Evolutionary conservation across 257 asterid genomes (phyloP).

Genomic region (Eucommia ulmoides): DNA sequence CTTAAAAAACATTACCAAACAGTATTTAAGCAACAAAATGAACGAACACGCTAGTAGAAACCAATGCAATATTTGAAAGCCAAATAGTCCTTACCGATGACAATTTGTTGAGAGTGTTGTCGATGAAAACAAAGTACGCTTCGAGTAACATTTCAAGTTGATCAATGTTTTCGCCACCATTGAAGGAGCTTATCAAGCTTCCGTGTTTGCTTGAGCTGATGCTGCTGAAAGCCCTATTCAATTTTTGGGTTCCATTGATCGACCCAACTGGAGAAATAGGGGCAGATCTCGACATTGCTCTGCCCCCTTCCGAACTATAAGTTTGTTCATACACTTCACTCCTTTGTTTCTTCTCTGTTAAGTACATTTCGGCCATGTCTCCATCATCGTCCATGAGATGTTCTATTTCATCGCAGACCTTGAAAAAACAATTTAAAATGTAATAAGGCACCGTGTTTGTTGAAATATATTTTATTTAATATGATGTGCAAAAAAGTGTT

Average conservation of each 20-base stretch:
- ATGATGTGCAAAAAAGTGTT: no score
- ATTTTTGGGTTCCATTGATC: conserved; percentile 30
- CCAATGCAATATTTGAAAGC: no score
- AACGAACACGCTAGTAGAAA: no score
- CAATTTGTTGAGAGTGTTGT: conserved; percentile 78
- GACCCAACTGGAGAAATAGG: conserved; percentile 87
- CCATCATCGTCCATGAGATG: conserved; percentile 98
- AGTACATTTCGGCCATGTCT: conserved; percentile 99
- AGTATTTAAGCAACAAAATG: background rate
- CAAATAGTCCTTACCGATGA: conserved; percentile 48
- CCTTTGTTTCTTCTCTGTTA: conserved; percentile 88
- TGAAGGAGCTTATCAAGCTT: conserved; percentile 65
- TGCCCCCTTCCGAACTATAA: conserved; percentile 19
- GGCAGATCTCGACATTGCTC: conserved; percentile 43
- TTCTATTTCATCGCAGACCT: conserved; percentile 95
- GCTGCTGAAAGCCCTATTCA: conserved; percentile 81
- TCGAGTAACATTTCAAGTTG: conserved; percentile 98
- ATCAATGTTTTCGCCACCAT: conserved; percentile 64
- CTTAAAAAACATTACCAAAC: background rate
- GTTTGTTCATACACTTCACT: conserved; percentile 36
- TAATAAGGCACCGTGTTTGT: no score
- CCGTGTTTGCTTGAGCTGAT: conserved; percentile 70
- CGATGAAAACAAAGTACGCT: conserved; percentile 80
- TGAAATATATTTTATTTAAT: no score
- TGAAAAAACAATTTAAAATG: conserved; percentile 9